phyloP scores from a whole-genome alignment of 116 monocot genomes.

The Phalaenopsis hybrid region DNA sequence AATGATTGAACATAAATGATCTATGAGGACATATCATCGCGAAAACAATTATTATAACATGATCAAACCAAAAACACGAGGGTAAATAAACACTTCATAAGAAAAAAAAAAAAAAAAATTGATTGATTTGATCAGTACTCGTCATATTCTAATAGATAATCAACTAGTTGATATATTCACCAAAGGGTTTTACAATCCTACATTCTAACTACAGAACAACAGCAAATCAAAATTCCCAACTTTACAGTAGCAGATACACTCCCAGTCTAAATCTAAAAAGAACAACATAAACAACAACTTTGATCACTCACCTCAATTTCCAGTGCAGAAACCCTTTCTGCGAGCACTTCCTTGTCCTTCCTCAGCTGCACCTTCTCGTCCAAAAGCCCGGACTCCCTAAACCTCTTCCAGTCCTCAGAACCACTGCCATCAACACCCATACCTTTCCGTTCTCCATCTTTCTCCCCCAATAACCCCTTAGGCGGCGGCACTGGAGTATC shows the following conservation, averaged over 20 bases:
- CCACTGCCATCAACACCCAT: constrained; percentile 23
- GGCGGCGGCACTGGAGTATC: constrained; percentile 44
- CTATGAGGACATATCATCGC: too few relatives aligned
- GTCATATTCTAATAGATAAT: too few relatives aligned
- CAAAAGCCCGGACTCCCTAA: constrained; percentile 68
- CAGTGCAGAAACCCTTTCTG: constrained; percentile 43
- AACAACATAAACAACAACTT: constrained; percentile 2
- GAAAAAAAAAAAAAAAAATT: too few relatives aligned
- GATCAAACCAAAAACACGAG: too few relatives aligned
- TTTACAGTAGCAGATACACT: not conserved
- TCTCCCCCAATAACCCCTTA: constrained; percentile 35
- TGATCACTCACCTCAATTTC: constrained; percentile 59
- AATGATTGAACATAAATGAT: too few relatives aligned
- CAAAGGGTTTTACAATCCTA: too few relatives aligned
- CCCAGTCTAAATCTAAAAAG: not conserved
- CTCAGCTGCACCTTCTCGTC: constrained; percentile 54
- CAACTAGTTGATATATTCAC: too few relatives aligned
- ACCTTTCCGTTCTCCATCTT: constrained; percentile 11
- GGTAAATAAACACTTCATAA: too few relatives aligned
- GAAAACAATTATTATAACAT: too few relatives aligned
- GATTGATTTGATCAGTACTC: too few relatives aligned
- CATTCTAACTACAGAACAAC: not conserved
- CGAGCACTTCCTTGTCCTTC: constrained; percentile 65
- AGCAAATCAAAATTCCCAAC: not conserved
- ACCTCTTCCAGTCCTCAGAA: constrained; percentile 58